Percentiles rank a stretch among this genome's conserved stretches.
phyloP scores from a whole-genome alignment of 78 protist species.

The Salpingoeca rosetta region DNA sequence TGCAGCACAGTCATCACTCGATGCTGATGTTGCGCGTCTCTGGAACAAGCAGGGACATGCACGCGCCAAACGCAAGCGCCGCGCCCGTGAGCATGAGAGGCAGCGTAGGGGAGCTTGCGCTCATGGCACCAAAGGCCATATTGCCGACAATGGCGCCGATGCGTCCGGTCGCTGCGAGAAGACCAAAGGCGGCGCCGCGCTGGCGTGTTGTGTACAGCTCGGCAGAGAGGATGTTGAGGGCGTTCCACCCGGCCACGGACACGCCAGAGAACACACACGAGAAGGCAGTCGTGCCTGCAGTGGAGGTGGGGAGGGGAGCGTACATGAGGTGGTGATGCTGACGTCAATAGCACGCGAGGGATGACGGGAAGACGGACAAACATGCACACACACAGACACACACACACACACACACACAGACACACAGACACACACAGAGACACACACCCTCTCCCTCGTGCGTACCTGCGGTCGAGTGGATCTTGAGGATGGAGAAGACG shows the following conservation, averaged over 20 bases:
- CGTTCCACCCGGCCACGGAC: conserved; percentile 24
- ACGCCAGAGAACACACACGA: conserved; percentile 2
- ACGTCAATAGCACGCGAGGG: background rate
- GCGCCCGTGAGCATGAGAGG: no score
- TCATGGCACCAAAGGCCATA: background rate
- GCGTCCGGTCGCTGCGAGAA: background rate
- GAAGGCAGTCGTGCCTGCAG: background rate
- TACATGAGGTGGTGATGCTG: background rate
- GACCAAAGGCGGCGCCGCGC: background rate
- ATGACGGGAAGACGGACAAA: background rate
- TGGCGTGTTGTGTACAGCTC: background rate
- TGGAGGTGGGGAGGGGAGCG: background rate
- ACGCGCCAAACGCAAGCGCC: no score
- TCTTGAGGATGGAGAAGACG: background rate
- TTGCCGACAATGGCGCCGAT: background rate
- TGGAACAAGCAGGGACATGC: no score
- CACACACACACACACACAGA: background rate
- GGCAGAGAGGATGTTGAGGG: background rate
- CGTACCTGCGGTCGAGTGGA: conserved; percentile 7
- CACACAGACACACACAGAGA: background rate
- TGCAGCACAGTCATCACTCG: no score
- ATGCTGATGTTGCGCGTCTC: no score
- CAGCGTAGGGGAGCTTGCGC: no score
- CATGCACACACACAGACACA: background rate
- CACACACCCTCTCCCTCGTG: background rate